Percentiles rank a stretch among this genome's conserved stretches.
Evolutionary conservation across 2,329 filamentous ascomycete genomes (phyloP).

Genomic region (Verticillium nonalfalfae): DNA sequence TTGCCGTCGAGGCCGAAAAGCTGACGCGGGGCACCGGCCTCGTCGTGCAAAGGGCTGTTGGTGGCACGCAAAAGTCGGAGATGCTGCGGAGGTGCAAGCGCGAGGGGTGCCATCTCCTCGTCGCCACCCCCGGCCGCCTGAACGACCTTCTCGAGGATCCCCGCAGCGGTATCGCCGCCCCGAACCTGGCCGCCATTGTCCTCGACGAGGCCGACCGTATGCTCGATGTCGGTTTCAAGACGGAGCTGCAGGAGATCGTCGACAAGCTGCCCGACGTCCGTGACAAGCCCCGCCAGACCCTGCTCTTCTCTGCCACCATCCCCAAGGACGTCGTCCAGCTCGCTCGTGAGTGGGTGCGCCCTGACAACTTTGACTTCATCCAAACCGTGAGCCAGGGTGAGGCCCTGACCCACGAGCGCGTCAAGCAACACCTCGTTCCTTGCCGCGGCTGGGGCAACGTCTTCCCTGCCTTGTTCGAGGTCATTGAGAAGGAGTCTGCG

Average conservation of each 20-base stretch:
- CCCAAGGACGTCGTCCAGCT: constrained; percentile 75
- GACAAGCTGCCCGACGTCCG: constrained; percentile 53
- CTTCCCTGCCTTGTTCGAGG: constrained; percentile 70
- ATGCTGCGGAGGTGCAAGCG: constrained; percentile 63
- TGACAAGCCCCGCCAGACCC: constrained; percentile 71
- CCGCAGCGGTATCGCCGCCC: constrained; percentile 58
- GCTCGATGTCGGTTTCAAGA: constrained; percentile 85
- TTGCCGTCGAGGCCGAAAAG: constrained; percentile 70
- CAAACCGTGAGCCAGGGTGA: constrained; percentile 83
- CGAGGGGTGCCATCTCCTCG: constrained; percentile 79
- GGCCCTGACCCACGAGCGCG: constrained; percentile 72
- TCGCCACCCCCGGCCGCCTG: constrained; percentile 85
- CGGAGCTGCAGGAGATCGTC: constrained; percentile 57
- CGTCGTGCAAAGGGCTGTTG: constrained; percentile 71
- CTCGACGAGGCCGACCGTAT: constrained; percentile 98
- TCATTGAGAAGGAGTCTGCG: constrained; percentile 56
- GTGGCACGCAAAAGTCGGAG: constrained; percentile 71
- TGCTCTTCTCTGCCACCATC: constrained; percentile 94
- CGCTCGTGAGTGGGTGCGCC: constrained; percentile 72
- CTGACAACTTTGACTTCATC: constrained; percentile 76
- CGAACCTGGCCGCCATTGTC: constrained; percentile 83
- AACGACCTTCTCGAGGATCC: constrained; percentile 72
- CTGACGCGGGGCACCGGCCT: constrained; percentile 61
- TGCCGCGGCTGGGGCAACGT: constrained; percentile 67
- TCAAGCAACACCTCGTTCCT: constrained; percentile 72